Evolutionary conservation across 768 basidiomycete genomes (phyloP), one percentile per base, ranked within the genome.

Genomic region (Leucosporidium scottii): DNA sequence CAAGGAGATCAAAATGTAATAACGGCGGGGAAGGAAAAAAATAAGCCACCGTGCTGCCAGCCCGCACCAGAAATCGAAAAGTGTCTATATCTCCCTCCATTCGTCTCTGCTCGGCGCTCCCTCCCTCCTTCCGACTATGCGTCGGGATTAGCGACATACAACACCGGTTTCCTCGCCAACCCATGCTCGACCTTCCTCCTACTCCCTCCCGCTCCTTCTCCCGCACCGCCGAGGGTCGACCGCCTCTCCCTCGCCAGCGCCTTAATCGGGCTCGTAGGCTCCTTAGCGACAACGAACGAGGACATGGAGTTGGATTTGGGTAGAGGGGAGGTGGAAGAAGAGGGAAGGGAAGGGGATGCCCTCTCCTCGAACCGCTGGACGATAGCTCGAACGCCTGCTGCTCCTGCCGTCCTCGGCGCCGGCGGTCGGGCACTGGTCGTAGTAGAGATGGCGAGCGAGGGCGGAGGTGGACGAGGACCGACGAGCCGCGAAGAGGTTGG

Each of bases 71-170:
- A 44, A 36, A 6, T 12, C n/a, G n/a, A n/a, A n/a, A 44, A 44
- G 39, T 44, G 39, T 44, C 39, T 44, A 13, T 44, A n/a, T n/a
- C n/a, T 44, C 39, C 39, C 39, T 12, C 12, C 34, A 12, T 5
- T 36, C 6, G 6, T 12, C n/a, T n/a, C 34, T 34, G 34, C 39
- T 44, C 39, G 39, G 39, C 39, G 39, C 39, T 44, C 8, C 15
- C 39, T 15, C 39, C 39, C 15, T 44, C 6, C 39, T 44, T 10
- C 39, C 39, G 8, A 15, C 39, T 44, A 44, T 2, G 39, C 66
- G 23, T 67, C 61, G 23, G 69, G 69, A 25, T 71, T 71, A 25
- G 69, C 66, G 4, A 71, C 51, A 47, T 65, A 71, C 8, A 71
- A 65, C 60, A 31, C 25, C n/a, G 62, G 69, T 53, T 71, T 71